These are phyloP conservation scores for Solanum pennellii DNA, from an alignment of 257 asterid genomes.

Conservation along the genomic window DNA sequence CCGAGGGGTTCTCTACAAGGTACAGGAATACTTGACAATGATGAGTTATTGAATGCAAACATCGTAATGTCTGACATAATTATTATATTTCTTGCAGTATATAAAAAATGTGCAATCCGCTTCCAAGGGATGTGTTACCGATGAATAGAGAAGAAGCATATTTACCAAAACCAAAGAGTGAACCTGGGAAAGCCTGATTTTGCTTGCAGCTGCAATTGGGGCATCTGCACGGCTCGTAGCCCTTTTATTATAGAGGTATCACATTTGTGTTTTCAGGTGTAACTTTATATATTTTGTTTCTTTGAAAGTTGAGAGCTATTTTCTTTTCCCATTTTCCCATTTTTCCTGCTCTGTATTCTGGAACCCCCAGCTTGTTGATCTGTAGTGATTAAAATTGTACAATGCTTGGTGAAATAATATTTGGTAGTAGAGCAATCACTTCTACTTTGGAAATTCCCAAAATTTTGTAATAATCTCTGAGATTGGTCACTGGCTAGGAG, in stretches of 20 bases:
- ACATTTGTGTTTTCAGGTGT: background rate
- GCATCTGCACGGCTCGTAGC: background rate
- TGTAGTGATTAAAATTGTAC: background rate
- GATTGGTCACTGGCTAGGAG: background rate
- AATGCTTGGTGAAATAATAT: background rate
- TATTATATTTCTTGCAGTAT: constrained; percentile 31
- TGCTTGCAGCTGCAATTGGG: background rate
- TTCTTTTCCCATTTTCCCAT: background rate
- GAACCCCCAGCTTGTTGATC: background rate
- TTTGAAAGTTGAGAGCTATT: background rate
- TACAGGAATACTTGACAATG: background rate
- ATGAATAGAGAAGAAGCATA: constrained; percentile 32
- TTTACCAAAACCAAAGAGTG: background rate
- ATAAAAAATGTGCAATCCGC: constrained; percentile 82
- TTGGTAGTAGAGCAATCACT: background rate
- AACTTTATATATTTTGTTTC: background rate
- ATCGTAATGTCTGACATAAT: background rate
- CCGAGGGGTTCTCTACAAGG: constrained; percentile 91
- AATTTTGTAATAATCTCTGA: background rate
- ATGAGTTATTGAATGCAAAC: background rate
- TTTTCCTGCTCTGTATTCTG: background rate
- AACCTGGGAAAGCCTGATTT: background rate
- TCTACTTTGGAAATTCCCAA: background rate
- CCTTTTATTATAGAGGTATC: background rate
- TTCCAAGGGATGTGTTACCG: constrained; percentile 89